Conservation (phyloP, 805 yeast genomes). For the Wickerhamiella spandovensis region DNA sequence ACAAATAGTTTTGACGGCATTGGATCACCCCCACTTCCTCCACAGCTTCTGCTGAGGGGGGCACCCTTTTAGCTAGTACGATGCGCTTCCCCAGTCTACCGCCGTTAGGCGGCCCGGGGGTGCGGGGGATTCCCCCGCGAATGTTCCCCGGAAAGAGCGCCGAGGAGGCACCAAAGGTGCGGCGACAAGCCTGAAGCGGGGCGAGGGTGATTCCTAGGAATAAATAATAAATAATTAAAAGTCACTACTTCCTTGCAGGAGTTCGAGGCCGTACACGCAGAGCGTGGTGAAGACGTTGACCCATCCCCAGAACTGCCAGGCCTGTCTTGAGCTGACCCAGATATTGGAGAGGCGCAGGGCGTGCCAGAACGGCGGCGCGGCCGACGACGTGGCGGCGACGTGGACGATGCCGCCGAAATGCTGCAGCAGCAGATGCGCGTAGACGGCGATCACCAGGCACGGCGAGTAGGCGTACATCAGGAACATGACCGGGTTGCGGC, state of each 20-base stretch:
- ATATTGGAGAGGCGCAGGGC: conserved; percentile 9
- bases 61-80: no score
- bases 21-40: no score
- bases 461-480: conserved; percentile 82
- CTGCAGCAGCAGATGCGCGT: conserved; percentile 86
- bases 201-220: no score
- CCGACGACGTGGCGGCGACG: conserved; percentile 2
- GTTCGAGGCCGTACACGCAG: conserved; percentile 66
- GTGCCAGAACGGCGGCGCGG: conserved; percentile 9
- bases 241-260: conserved; percentile 20
- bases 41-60: no score
- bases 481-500: conserved; percentile 12
- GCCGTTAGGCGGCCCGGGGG: no score
- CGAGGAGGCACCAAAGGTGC: no score
- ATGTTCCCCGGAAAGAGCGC: no score
- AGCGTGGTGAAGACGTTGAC: conserved; percentile 72
- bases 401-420: conserved; percentile 29
- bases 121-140: no score
- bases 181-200: no score
- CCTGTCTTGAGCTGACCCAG: conserved; percentile 30
- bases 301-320: conserved; percentile 99
- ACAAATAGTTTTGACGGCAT: no score
- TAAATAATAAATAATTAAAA: not conserved
- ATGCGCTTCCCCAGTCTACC: no score
- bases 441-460: conserved; percentile 85